Evolutionary conservation across 345 rosid genomes (phyloP), one percentile per base, ranked within the genome.

Genomic region (Corymbia maculata): DNA sequence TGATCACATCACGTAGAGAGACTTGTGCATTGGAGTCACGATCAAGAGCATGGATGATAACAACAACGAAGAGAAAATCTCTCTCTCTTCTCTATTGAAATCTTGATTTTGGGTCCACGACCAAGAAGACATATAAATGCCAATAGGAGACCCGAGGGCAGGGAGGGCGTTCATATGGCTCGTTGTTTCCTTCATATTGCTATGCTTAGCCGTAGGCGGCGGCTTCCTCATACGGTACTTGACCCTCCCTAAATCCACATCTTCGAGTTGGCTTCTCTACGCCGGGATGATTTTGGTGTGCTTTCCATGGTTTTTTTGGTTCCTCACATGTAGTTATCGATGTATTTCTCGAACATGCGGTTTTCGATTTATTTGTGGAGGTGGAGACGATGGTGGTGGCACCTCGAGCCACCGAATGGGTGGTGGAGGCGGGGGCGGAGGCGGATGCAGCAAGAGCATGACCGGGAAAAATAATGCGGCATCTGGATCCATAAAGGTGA

Each of bases 271-370:
- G 97, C 92, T 95, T 30, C 93, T 96, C 53, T 86, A 91, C 70
- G 90, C 91, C 17, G 99, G 99, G 66, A 91, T 95, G 50, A 11
- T 91, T 89, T 93, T 95, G 7, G 95, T 95, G 64, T 94, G 96
- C 92, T 91, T 96, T 24, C 99, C 98, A 22, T 96, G 99, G 99
- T 36, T 93, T 24, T 97, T 97, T 87, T 95, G 99, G 99, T 5
- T 91, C 47, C 26, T 95, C 50, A 94, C 96, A 0, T 94, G 94
- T 85, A 36, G 92, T 8, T 97, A 96, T 85, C 95, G 97, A 2
- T 53, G 96, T 68, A 3, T 93, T 42, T 97, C 98, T 12, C 93
- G 98, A 21, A 68, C 88, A 17, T 92, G 89, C 26, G 98, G 98
- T 2, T 92, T 97, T 84, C 91, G 99, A 82, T 89, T 95, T 90